Base-by-base conservation (phyloP, 257 asterid genomes). In the Gentiana macrophylla region DNA sequence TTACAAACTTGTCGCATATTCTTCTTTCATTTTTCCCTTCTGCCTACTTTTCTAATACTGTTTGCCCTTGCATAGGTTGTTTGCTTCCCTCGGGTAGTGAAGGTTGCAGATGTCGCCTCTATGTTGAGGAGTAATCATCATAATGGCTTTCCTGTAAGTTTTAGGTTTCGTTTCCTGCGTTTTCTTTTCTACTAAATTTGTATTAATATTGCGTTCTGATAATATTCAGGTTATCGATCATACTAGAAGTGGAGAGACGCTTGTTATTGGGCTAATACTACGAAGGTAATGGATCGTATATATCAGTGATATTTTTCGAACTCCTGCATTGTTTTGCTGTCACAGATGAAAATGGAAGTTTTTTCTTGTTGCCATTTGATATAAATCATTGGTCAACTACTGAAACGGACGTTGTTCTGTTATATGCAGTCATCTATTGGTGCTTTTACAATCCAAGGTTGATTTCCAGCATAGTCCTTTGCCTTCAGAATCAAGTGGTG, bases 121-220 rank as follows among this genome's bases (percentile, higher is more conserved):
- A 81, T 88, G 62, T 76, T 92, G 82, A 83, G 90, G 81, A 79
- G 97, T 72, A 88, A 85, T 74, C 68, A 70, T 70, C 97, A 92
- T 75, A 88, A 88, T 53, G 99, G 99, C 43, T 92, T 81, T 66
- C 97, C 99, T 49, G 99, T 92, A 82, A 81, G 95, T 72, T 71
- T 43, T 57, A 15, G 54, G 65, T 15, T 57, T 15, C 36, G 43
- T 58, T 70, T 59, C 51, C 63, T 49, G 50, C 47, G 62, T 50
- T 60, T 47, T 8, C 8, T n/a, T 45, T 35, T 43, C 55, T 12
- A n/a, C 49, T 50, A 45, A 41, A 15, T 53, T 34, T 62, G 57
- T 9, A 32, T 43, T 55, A 57, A 68, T 68, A 56, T 68, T 55
- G 53, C 33, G 24, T 35, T 46, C 50, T 50, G 52, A 53, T 48